Conservation (phyloP, 75 land plant species). For the Pseudotsuga menziesii region DNA sequence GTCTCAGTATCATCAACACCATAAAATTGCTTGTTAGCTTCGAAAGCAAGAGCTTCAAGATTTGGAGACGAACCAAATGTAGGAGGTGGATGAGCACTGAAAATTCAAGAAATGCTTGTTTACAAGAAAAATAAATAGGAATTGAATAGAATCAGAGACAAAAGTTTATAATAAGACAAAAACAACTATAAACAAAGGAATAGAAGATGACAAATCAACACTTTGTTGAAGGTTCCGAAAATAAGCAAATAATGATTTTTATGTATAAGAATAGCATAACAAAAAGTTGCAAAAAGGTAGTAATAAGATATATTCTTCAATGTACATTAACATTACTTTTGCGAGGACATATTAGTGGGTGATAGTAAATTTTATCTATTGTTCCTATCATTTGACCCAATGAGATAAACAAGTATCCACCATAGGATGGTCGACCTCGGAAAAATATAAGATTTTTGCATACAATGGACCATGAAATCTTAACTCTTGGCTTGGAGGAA, state of each 20-base stretch:
- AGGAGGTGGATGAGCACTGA: constrained; percentile 77
- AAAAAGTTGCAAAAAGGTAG: too few relatives aligned
- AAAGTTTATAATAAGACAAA: background rate
- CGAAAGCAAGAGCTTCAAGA: constrained; percentile 82
- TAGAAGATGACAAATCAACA: background rate
- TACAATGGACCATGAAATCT: too few relatives aligned
- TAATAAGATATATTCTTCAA: background rate
- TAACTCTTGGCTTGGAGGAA: too few relatives aligned
- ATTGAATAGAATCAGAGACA: background rate
- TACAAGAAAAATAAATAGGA: constrained; percentile 1
- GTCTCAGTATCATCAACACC: constrained; percentile 36
- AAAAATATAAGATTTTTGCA: too few relatives aligned
- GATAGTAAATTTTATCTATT: too few relatives aligned
- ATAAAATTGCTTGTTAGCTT: constrained; percentile 37
- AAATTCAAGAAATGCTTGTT: background rate
- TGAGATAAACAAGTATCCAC: too few relatives aligned
- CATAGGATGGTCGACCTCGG: too few relatives aligned
- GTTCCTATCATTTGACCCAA: too few relatives aligned
- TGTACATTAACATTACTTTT: too few relatives aligned
- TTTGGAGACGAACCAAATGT: constrained; percentile 93
- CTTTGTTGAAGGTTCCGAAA: background rate
- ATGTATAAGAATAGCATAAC: too few relatives aligned
- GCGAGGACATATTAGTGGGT: too few relatives aligned
- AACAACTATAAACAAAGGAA: background rate
- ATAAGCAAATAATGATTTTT: background rate